Percentiles rank a stretch among this genome's conserved stretches.
Conservation (phyloP, 2,329 filamentous ascomycete genomes). For the Pseudovirgaria hyperparasitica region DNA sequence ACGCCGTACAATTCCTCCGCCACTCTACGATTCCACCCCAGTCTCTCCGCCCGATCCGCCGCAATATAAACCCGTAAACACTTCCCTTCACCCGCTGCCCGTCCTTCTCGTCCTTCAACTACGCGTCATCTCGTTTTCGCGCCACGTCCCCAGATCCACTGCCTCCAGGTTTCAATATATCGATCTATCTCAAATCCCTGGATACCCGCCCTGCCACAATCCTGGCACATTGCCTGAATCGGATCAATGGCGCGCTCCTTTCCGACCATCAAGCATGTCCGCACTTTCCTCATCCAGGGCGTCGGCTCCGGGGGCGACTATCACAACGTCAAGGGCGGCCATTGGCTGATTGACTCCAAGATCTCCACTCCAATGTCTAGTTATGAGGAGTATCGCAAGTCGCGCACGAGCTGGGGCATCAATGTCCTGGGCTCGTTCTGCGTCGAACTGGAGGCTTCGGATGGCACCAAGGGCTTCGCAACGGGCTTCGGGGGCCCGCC, state of each 20-base stretch:
- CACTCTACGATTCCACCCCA: no score
- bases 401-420: constrained; percentile 87
- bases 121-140: neutral
- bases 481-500: constrained; percentile 90
- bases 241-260: constrained; percentile 46
- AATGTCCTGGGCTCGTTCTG: constrained; percentile 90
- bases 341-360: constrained; percentile 80
- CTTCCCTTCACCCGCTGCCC: no score
- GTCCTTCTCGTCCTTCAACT: neutral
- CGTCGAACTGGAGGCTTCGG: constrained; percentile 74
- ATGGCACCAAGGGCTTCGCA: constrained; percentile 88
- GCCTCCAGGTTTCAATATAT: neutral
- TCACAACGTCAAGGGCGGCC: constrained; percentile 68
- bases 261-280: constrained; percentile 62
- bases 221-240: constrained; percentile 9
- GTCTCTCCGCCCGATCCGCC: no score
- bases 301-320: constrained; percentile 62
- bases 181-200: constrained; percentile 1
- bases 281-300: constrained; percentile 60
- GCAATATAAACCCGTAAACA: no score
- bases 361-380: constrained; percentile 87
- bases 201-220: neutral
- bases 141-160: neutral
- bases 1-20: no score
- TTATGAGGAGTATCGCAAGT: constrained; percentile 79